Base-by-base conservation (phyloP, 352 stramenopile species). In the Pythium apleroticum region DNA sequence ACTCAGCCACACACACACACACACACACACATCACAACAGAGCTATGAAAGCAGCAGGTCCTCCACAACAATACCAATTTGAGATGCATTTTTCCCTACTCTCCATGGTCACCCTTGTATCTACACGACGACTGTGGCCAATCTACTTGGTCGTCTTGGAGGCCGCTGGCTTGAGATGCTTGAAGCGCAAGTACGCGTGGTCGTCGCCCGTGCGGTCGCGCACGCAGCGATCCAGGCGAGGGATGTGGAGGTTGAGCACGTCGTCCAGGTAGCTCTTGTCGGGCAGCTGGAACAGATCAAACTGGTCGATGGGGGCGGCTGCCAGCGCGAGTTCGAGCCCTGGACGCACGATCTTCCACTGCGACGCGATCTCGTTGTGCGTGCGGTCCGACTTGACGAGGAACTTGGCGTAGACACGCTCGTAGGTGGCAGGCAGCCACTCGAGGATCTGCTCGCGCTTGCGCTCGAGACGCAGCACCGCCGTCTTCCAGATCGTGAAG, bases 101-200 rank as follows among this genome's bases (percentile, higher is more conserved):
- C 30, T 9, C 30, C 30, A 33, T 33, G 10, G 30, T 33, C 30
- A 33, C 30, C 43, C 12, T 27, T 50, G 43, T 28, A 50, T 50
- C 43, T 50, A 50, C 43, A 50, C 50, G 17, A 35, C 33, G 20
- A 20, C 3, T 28, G 15, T 28, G 4, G 28, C n/a, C 12, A n/a
- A 35, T 41, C 33, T 60, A 68, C 58, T 49, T 64, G 33, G 27
- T 53, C 28, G 27, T 31, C 46, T 60, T 66, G 27, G 60, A 69
- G 52, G 67, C 59, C 69, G 65, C 63, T n/a, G 77, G 67, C 30
- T 80, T 84, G 37, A 86, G 64, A 53, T 95, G 83, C 70, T 95
- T 93, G 63, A 93, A 95, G 24, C 83, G 84, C 49, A 95, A 65
- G 56, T 91, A 93, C n/a, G 83, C 83, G 55, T 93, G 81, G 63